phyloP scores from a whole-genome alignment of 2,329 filamentous ascomycete species.

The Xylariaceae sp. region DNA sequence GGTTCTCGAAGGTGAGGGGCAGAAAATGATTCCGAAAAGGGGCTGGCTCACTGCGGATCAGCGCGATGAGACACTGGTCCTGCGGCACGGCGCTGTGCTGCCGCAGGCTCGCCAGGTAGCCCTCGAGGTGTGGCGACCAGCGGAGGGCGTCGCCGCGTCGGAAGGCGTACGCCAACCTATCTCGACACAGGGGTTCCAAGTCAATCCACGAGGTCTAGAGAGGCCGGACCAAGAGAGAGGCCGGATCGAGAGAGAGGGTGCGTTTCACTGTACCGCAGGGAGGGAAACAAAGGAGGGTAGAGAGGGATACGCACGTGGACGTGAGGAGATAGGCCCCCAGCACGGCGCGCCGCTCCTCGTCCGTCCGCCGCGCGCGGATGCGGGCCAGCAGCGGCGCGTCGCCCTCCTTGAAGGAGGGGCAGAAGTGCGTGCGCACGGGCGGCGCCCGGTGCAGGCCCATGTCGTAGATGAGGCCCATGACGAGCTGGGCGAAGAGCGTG shows the following conservation, averaged over 20 bases:
- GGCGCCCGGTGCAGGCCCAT: constrained; percentile 9
- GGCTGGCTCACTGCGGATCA: too few species aligned
- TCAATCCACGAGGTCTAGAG: not conserved
- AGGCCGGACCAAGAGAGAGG: not conserved
- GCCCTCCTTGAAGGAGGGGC: constrained; percentile 1
- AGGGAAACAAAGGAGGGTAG: not conserved
- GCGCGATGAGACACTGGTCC: constrained; percentile 12
- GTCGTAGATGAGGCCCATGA: constrained; percentile 10
- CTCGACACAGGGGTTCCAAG: not conserved
- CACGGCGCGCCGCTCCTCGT: constrained; percentile 10
- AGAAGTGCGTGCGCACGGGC: constrained; percentile 1
- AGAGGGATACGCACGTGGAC: constrained; percentile 6
- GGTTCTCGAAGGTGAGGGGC: too few species aligned
- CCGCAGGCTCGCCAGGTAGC: constrained; percentile 9
- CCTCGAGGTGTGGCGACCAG: constrained; percentile 17
- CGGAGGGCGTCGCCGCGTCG: constrained; percentile 14
- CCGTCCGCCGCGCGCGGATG: constrained; percentile 3
- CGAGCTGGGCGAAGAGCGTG: constrained; percentile 12
- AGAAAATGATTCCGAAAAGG: too few species aligned
- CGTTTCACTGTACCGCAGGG: too few species aligned
- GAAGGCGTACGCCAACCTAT: constrained; percentile 14
- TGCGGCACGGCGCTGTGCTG: constrained; percentile 8
- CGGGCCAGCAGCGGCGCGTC: constrained; percentile 1
- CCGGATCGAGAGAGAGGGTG: not conserved
- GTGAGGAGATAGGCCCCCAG: constrained; percentile 10